These are phyloP conservation scores for Rhodotorula sp. DNA, from an alignment of 1,284 basidiomycete genomes.

Conservation along the genomic window DNA sequence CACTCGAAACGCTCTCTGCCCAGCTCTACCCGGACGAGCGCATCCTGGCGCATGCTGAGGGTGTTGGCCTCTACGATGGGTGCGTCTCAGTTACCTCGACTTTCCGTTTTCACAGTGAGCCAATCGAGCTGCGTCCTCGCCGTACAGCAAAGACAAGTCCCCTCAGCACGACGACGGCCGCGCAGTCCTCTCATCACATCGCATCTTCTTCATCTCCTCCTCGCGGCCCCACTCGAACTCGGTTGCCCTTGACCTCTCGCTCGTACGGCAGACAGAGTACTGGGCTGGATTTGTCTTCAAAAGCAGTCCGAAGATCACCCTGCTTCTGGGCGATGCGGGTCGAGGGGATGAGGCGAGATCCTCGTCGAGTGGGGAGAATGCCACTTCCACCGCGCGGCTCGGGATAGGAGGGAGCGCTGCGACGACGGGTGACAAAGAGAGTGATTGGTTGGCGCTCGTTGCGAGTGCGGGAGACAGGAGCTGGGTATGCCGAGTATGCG, in stretches of 20 bases:
- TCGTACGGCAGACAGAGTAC: slow-evolving; percentile 75
- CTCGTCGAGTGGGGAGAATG: too few relatives aligned
- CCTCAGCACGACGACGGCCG: slow-evolving; percentile 68
- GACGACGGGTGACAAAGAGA: background rate
- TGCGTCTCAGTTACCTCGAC: slow-evolving; percentile 51
- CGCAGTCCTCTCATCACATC: slow-evolving; percentile 75
- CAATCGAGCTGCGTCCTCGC: background rate
- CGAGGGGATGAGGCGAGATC: background rate
- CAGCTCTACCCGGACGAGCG: slow-evolving; percentile 65
- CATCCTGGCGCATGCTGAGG: slow-evolving; percentile 67
- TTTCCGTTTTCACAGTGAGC: slow-evolving; percentile 25
- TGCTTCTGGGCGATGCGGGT: slow-evolving; percentile 60
- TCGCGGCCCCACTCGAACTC: slow-evolving; percentile 51
- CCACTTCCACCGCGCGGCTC: background rate
- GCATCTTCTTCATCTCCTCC: slow-evolving; percentile 69
- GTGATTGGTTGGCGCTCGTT: background rate
- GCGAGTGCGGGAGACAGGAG: slow-evolving; percentile 46
- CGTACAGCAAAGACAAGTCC: slow-evolving; percentile 71
- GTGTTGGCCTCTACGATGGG: slow-evolving; percentile 87
- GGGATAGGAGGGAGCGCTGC: background rate
- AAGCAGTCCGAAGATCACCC: slow-evolving; percentile 83
- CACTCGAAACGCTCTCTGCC: slow-evolving; percentile 36
- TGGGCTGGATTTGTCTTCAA: slow-evolving; percentile 83
- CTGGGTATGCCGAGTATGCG: slow-evolving; percentile 86
- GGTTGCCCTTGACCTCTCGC: slow-evolving; percentile 56